Percentiles rank a stretch among this genome's conserved stretches.
phyloP scores from a whole-genome alignment of 441 rosid genomes.

The Populus hybrid region DNA sequence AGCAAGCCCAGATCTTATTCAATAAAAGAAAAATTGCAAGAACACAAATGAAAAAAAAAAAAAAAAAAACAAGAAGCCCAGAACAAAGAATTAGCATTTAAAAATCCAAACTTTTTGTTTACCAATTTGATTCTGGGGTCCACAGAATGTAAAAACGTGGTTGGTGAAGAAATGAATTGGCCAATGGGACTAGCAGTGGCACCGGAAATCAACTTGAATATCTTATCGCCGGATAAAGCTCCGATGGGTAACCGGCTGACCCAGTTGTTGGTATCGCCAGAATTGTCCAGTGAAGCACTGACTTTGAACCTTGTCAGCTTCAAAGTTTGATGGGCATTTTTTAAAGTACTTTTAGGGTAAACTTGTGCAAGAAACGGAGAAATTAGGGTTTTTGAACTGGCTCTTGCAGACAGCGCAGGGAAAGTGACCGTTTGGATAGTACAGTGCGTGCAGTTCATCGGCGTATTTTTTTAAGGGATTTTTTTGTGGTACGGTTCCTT shows the following conservation, averaged over 20 bases:
- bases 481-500: neutral
- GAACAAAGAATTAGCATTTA: neutral
- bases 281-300: constrained; percentile 41
- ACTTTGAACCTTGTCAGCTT: constrained; percentile 27
- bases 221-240: constrained; percentile 62
- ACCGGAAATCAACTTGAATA: constrained; percentile 63
- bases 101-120: neutral
- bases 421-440: constrained; percentile 27
- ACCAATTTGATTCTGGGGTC: constrained; percentile 91
- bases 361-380: constrained; percentile 12
- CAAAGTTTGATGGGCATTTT: constrained; percentile 1
- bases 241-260: constrained; percentile 55
- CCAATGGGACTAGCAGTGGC: constrained; percentile 85
- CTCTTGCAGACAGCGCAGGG: constrained; percentile 15
- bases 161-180: constrained; percentile 80
- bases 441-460: constrained; percentile 39
- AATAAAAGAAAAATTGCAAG: neutral
- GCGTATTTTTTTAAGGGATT: neutral
- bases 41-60: neutral
- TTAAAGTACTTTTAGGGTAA: constrained; percentile 2
- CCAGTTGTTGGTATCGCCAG: constrained; percentile 46
- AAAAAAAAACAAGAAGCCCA: neutral
- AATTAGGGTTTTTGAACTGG: constrained; percentile 20
- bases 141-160: constrained; percentile 75
- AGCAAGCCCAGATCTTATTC: neutral